Evolutionary conservation across 768 basidiomycete genomes (phyloP).

Genomic region (Amanita inopinata): DNA sequence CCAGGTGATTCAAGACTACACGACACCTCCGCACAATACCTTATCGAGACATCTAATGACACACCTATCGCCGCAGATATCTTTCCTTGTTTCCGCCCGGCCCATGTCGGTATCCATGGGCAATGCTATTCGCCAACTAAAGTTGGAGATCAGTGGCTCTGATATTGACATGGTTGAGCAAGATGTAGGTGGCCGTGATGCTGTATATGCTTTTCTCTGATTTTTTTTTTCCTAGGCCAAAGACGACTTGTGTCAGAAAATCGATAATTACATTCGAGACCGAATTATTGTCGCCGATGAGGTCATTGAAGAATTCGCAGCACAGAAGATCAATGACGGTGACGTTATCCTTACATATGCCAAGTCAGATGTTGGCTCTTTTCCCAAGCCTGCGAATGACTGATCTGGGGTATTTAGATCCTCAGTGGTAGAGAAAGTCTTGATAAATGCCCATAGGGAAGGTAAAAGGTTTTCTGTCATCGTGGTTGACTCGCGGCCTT

Average conservation of each 20-base stretch:
- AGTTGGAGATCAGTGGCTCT: constrained; percentile 87
- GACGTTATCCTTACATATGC: constrained; percentile 92
- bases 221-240: constrained; percentile 56
- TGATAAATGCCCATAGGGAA: constrained; percentile 65
- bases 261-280: constrained; percentile 91
- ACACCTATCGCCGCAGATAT: constrained; percentile 88
- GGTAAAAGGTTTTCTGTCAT: constrained; percentile 83
- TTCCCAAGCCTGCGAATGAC: not conserved
- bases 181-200: constrained; percentile 47
- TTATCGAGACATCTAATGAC: constrained; percentile 88
- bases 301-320: constrained; percentile 83
- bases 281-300: constrained; percentile 89
- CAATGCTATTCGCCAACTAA: constrained; percentile 88
- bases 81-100: constrained; percentile 76
- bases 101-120: constrained; percentile 94
- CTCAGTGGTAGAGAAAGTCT: constrained; percentile 85
- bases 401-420: constrained; percentile 43
- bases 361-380: constrained; percentile 37
- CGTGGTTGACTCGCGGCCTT: constrained; percentile 89
- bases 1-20: constrained; percentile 87
- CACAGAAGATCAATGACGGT: constrained; percentile 89
- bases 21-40: constrained; percentile 77
- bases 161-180: constrained; percentile 93
- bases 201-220: constrained; percentile 4
- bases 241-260: constrained; percentile 68